phyloP scores from a whole-genome alignment of 805 yeast species.

The Ogataea methylovora region DNA sequence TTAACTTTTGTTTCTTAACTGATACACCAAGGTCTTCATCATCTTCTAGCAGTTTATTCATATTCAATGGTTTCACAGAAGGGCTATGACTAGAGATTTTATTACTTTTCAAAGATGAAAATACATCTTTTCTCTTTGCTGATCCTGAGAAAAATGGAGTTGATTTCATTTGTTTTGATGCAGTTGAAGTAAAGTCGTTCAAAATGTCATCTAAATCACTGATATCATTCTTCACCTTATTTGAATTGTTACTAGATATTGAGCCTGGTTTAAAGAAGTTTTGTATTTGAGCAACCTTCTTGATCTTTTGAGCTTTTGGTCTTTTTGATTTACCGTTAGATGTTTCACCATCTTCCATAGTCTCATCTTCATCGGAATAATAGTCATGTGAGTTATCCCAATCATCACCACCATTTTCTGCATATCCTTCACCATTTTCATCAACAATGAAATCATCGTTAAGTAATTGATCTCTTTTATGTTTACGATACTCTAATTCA shows the following conservation, averaged over 20 bases:
- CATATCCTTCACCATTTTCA: slow-evolving; percentile 90
- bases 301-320: slow-evolving; percentile 27
- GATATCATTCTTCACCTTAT: slow-evolving; percentile 15
- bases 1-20: slow-evolving; percentile 15
- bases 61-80: slow-evolving; percentile 21
- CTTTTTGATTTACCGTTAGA: slow-evolving; percentile 16
- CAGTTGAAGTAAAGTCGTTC: slow-evolving; percentile 39
- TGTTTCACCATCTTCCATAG: slow-evolving; percentile 20
- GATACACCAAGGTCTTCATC: slow-evolving; percentile 8
- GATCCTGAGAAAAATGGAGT: slow-evolving; percentile 14
- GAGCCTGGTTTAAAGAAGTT: slow-evolving; percentile 39
- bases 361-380: slow-evolving; percentile 50
- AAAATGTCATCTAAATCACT: slow-evolving; percentile 61
- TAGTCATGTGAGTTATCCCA: slow-evolving; percentile 60
- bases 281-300: slow-evolving; percentile 27
- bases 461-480: slow-evolving; percentile 71
- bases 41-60: slow-evolving; percentile 12
- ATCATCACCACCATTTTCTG: slow-evolving; percentile 88
- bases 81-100: slow-evolving; percentile 18
- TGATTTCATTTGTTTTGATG: slow-evolving; percentile 11
- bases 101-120: slow-evolving; percentile 19
- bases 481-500: slow-evolving; percentile 68
- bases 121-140: slow-evolving; percentile 17
- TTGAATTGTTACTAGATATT: not conserved
- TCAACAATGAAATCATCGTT: slow-evolving; percentile 93